These are phyloP conservation scores for Juglanconis sp. DNA, from an alignment of 2,329 filamentous ascomycete species.

Conservation along the genomic window DNA sequence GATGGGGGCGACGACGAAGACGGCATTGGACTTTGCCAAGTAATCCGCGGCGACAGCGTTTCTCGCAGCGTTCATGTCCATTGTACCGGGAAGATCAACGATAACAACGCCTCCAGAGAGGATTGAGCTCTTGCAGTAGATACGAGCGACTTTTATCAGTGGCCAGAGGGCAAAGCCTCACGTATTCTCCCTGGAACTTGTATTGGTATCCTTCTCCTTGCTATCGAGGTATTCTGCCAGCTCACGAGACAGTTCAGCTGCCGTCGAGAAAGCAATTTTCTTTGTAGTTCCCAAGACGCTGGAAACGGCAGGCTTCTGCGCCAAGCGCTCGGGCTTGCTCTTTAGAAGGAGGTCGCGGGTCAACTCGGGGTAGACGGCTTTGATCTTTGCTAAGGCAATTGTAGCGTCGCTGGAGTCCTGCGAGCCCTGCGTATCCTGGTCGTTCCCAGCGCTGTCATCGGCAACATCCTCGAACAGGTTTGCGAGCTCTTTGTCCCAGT, in stretches of 20 bases:
- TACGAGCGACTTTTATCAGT: constrained; percentile 48
- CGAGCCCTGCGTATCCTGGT: not conserved
- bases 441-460: constrained; percentile 18
- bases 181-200: not conserved
- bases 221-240: constrained; percentile 53
- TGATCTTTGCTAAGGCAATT: constrained; percentile 48
- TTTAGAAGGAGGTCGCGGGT: constrained; percentile 37
- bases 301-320: constrained; percentile 23
- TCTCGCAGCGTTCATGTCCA: constrained; percentile 58
- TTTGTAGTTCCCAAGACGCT: not conserved
- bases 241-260: constrained; percentile 6
- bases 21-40: constrained; percentile 55
- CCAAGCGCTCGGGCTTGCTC: constrained; percentile 37
- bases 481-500: constrained; percentile 52
- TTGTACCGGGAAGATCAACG: constrained; percentile 53
- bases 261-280: not conserved
- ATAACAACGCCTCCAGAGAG: constrained; percentile 34
- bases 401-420: constrained; percentile 30
- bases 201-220: constrained; percentile 37
- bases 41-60: constrained; percentile 56
- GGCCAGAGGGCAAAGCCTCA: constrained; percentile 40
- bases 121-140: constrained; percentile 31
- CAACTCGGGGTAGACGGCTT: constrained; percentile 41
- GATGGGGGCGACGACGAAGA: constrained; percentile 64
- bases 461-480: constrained; percentile 47